Percentiles rank a stretch among this genome's conserved stretches.
These are phyloP conservation scores for Apophysomyces variabilis DNA, from an alignment of 371 early-diverging fungal genomes.

Conservation along the genomic window DNA sequence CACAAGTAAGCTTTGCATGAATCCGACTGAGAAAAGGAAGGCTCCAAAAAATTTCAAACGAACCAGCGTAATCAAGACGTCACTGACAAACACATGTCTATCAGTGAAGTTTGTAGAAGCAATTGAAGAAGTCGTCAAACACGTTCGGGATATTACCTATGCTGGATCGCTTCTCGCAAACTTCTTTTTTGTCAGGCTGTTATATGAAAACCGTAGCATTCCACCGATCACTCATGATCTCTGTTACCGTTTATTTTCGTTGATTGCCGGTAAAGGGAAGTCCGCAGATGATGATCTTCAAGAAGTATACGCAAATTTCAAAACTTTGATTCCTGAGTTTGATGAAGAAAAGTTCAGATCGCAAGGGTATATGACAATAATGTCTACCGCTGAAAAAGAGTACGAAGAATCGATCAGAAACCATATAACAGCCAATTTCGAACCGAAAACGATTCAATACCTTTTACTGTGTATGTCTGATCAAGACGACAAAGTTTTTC, in stretches of 20 bases:
- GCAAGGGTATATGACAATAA: no score
- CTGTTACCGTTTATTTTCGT: no score
- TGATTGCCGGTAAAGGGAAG: no score
- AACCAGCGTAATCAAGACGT: not conserved
- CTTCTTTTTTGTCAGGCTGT: not conserved
- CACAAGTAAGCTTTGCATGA: not conserved
- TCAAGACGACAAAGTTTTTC: not conserved
- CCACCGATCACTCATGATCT: no score
- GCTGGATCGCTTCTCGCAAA: not conserved
- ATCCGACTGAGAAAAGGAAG: not conserved
- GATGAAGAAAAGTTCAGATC: no score
- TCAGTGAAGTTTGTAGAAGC: not conserved
- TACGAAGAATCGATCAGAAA: no score
- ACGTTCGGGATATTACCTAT: not conserved
- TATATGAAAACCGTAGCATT: no score
- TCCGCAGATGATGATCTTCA: no score
- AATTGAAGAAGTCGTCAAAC: not conserved
- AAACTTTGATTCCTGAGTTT: no score
- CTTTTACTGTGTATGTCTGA: not conserved
- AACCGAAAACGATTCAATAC: not conserved
- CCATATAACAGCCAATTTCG: no score
- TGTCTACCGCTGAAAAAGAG: no score
- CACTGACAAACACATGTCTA: not conserved
- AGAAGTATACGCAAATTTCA: no score
- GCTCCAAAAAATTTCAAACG: not conserved